Base-by-base conservation (phyloP, 768 basidiomycete genomes). In the Naganishia antarctica region DNA sequence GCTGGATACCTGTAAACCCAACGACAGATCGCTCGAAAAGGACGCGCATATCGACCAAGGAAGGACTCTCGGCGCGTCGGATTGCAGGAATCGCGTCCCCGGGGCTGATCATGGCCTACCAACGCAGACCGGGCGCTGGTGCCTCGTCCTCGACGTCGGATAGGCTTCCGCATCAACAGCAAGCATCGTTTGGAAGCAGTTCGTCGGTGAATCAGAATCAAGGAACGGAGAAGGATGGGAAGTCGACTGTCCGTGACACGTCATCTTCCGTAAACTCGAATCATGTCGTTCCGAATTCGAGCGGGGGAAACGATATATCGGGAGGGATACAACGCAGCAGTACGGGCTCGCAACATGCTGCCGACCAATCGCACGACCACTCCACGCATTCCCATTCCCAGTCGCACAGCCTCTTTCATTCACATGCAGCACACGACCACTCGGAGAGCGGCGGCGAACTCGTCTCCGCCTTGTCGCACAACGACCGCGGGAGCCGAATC, bases 361-460 rank as follows among this genome's bases (percentile, higher is more conserved):
- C 48, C 25, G 25, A 49, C 48, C 48, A 49, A 6, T 29, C 48
- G 7, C 48, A 51, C 13, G 31, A 57, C n/a, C 34, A 11, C 32
- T n/a, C 29, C 31, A n/a, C 29, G 8, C 50, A 49, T 40, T 50
- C 61, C 0, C 51, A 53, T 26, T 45, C 63, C 6, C 34, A 61
- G 28, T 47, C 48, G 4, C 62, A 63, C 34, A 25, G 45, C 18
- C 58, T 60, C 26, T 61, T 60, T 25, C 65, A 61, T 13, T 45
- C 61, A 51, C 64, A 66, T 34, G 13, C n/a, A n/a, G n/a, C 48
- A 60, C 76, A 77, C 59, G 74, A 74, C 45, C 71, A 74, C 57
- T 71, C 72, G 2, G 74, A 77, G 69, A 72, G 72, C 28, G 73
- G 74, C 1, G 73, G 71, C 31, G 73, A 75, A 65, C 58, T 77